These are phyloP conservation scores for Marchantia paleacea DNA, from an alignment of 225 moss, liverwort and hornwort species.

Conservation along the genomic window DNA sequence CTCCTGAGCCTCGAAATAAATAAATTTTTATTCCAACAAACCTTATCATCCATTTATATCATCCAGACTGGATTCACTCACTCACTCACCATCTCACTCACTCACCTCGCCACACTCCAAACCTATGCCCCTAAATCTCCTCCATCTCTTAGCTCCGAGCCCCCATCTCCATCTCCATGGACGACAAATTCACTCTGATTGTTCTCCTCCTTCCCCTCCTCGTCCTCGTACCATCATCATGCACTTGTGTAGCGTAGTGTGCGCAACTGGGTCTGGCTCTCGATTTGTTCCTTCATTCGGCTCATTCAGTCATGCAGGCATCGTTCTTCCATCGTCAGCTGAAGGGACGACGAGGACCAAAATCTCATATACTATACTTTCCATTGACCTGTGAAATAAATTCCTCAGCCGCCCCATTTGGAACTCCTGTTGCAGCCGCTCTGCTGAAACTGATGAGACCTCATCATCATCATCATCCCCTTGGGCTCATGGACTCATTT, in stretches of 20 bases:
- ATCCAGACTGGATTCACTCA: neutral
- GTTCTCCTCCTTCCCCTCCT: too few relatives aligned
- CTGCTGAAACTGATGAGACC: neutral
- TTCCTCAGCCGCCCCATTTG: neutral
- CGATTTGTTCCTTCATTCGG: neutral
- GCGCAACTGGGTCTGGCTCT: neutral
- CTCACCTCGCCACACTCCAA: too few relatives aligned
- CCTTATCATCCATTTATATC: conserved; percentile 5
- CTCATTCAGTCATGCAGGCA: neutral
- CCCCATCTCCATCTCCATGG: too few relatives aligned
- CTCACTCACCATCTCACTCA: too few relatives aligned
- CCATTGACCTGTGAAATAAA: neutral
- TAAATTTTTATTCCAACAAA: neutral
- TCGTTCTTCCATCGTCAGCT: too few relatives aligned
- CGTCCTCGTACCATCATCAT: too few relatives aligned
- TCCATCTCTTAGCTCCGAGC: too few relatives aligned
- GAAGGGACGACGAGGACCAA: too few relatives aligned
- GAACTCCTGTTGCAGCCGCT: neutral
- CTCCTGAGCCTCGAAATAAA: neutral
- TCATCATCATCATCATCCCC: neutral
- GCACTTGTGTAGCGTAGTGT: neutral
- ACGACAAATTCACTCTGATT: too few relatives aligned
- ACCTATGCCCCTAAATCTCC: too few relatives aligned
- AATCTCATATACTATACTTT: neutral
- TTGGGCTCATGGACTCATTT: neutral